Conservation (phyloP, 2,329 filamentous ascomycete genomes). For the Grosmannia clavigera region DNA sequence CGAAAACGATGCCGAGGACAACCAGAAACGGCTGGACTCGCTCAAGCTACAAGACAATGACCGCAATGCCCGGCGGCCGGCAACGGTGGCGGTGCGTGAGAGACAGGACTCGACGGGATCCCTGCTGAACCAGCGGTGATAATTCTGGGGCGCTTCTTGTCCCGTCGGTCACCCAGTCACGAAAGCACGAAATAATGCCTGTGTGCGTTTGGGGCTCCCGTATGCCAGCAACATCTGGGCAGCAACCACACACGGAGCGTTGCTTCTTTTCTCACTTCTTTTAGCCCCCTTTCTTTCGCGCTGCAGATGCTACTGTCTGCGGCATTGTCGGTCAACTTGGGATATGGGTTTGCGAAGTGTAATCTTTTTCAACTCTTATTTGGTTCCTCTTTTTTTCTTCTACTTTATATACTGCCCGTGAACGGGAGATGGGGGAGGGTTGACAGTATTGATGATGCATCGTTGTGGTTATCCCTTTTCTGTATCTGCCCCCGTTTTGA, state of each 20-base stretch:
- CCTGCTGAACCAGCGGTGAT: slow-evolving; percentile 36
- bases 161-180: background rate
- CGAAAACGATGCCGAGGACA: slow-evolving; percentile 75
- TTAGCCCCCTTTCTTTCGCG: background rate
- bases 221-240: slow-evolving; percentile 5
- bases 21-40: slow-evolving; percentile 76
- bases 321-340: background rate
- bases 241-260: background rate
- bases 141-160: background rate
- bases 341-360: background rate
- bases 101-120: slow-evolving; percentile 48
- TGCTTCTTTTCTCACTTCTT: background rate
- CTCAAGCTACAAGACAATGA: slow-evolving; percentile 81
- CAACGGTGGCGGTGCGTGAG: slow-evolving; percentile 29
- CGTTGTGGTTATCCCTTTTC: too few species aligned
- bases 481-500: too few species aligned
- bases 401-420: background rate
- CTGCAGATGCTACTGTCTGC: background rate
- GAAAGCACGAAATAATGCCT: slow-evolving; percentile 4
- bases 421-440: background rate
- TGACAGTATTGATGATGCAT: too few species aligned
- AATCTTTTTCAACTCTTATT: background rate
- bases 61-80: slow-evolving; percentile 35
- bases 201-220: slow-evolving; percentile 11
- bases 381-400: background rate